Evolutionary conservation across 352 stramenopile species (phyloP).

Genomic region (Hyaloperonospora brassicae): DNA sequence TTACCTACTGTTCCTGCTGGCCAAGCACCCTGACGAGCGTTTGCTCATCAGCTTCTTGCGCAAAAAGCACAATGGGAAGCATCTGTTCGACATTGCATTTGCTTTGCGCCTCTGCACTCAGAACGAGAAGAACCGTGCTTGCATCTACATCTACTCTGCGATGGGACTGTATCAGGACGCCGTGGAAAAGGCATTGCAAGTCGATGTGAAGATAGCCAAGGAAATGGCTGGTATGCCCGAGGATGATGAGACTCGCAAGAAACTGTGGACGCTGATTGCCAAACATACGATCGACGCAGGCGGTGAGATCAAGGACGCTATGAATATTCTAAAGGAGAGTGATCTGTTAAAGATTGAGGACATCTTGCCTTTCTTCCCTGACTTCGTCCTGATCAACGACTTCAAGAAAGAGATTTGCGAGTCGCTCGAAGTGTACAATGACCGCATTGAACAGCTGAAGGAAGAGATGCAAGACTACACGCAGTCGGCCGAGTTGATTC

Average conservation of each 20-base stretch:
- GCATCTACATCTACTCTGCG: conserved; percentile 92
- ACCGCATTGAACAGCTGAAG: conserved; percentile 89
- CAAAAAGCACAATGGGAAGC: conserved; percentile 75
- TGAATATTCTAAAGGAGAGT: conserved; percentile 30
- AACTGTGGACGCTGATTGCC: conserved; percentile 90
- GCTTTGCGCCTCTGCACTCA: conserved; percentile 88
- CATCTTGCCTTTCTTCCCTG: conserved; percentile 91
- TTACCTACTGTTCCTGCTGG: conserved; percentile 87
- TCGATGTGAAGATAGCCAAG: conserved; percentile 90
- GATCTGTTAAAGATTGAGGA: conserved; percentile 87
- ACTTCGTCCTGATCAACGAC: conserved; percentile 93
- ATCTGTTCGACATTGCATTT: conserved; percentile 89
- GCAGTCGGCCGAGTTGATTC: conserved; percentile 84
- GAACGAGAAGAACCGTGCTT: conserved; percentile 88
- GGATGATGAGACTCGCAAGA: conserved; percentile 86
- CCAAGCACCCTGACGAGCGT: conserved; percentile 83
- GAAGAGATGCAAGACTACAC: conserved; percentile 92
- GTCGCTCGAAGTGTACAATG: conserved; percentile 87
- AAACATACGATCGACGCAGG: conserved; percentile 88
- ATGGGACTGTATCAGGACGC: conserved; percentile 90
- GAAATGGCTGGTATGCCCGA: conserved; percentile 87
- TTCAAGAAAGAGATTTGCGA: conserved; percentile 95
- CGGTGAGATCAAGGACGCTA: conserved; percentile 75
- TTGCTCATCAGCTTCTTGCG: conserved; percentile 87
- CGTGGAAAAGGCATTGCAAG: conserved; percentile 81